Percentiles rank a stretch among this genome's conserved stretches.
These are phyloP conservation scores for Penicillium sp. DNA, from an alignment of 2,329 filamentous ascomycete genomes.

Conservation along the genomic window DNA sequence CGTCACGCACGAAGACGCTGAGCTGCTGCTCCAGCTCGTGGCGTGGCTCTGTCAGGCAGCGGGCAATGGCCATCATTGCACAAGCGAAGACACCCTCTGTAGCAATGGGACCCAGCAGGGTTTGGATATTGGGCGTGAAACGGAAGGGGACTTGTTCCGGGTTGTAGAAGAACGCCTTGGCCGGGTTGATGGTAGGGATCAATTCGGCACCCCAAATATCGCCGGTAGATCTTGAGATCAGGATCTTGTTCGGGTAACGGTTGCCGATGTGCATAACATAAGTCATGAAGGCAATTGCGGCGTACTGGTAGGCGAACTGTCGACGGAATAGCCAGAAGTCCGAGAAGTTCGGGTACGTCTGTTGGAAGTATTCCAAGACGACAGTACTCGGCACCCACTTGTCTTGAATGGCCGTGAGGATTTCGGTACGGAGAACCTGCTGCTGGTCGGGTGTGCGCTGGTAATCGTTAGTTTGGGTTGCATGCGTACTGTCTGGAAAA, in stretches of 20 bases:
- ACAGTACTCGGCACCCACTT: conserved; percentile 86
- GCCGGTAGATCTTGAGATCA: conserved; percentile 82
- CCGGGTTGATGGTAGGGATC: conserved; percentile 82
- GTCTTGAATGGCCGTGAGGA: conserved; percentile 92
- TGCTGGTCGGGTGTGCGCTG: conserved; percentile 64
- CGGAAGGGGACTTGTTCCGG: conserved; percentile 96
- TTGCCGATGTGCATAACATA: conserved; percentile 98
- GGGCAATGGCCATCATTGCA: conserved; percentile 92
- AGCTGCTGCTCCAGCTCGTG: conserved; percentile 91
- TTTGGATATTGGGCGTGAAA: conserved; percentile 93
- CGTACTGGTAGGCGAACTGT: conserved; percentile 94
- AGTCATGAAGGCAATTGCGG: conserved; percentile 95
- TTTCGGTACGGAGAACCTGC: conserved; percentile 76
- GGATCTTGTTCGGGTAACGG: conserved; percentile 93
- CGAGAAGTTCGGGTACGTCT: conserved; percentile 81
- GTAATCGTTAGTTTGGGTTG: conserved; percentile 28
- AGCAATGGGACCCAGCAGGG: conserved; percentile 90
- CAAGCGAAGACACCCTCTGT: conserved; percentile 97
- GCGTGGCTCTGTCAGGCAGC: conserved; percentile 82
- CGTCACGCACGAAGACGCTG: conserved; percentile 91
- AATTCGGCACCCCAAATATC: conserved; percentile 97
- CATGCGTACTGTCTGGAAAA: conserved; percentile 4
- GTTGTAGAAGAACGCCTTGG: conserved; percentile 90
- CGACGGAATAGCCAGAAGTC: conserved; percentile 99
- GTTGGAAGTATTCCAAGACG: conserved; percentile 85